These are phyloP conservation scores for Naganishia randhawae DNA, from an alignment of 768 basidiomycete species.

Conservation along the genomic window DNA sequence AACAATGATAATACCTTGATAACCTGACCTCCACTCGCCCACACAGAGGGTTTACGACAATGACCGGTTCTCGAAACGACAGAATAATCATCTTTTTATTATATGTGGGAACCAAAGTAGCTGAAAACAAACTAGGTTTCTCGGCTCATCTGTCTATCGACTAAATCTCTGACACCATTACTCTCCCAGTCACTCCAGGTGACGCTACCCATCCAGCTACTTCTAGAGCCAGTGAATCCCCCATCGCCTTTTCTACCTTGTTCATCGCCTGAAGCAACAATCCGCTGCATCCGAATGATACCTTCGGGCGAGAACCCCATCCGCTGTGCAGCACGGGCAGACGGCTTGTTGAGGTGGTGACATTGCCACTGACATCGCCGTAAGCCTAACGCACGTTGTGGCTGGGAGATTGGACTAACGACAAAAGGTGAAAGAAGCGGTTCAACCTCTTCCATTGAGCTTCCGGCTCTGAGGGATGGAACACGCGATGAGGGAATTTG, in stretches of 20 bases:
- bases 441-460: neutral
- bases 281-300: slow-evolving; percentile 33
- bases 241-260: slow-evolving; percentile 32
- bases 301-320: slow-evolving; percentile 43
- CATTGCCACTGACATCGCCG: slow-evolving; percentile 45
- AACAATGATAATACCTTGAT: slow-evolving; percentile 2
- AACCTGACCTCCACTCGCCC: neutral
- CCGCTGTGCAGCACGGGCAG: slow-evolving; percentile 36
- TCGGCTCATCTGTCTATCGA: slow-evolving; percentile 39
- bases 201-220: slow-evolving; percentile 41
- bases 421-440: slow-evolving; percentile 17
- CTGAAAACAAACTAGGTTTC: neutral
- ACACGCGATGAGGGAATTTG: neutral
- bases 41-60: neutral
- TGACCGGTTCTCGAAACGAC: too few relatives aligned
- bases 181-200: slow-evolving; percentile 47
- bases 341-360: slow-evolving; percentile 36
- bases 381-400: slow-evolving; percentile 28
- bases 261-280: slow-evolving; percentile 28
- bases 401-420: neutral
- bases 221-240: slow-evolving; percentile 32
- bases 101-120: too few relatives aligned
- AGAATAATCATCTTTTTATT: too few relatives aligned
- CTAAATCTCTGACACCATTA: slow-evolving; percentile 34
- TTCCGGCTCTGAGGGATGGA: neutral